Evolutionary conservation across 139 green algal species (phyloP).

Genomic region (Ettlia oleoabundans): DNA sequence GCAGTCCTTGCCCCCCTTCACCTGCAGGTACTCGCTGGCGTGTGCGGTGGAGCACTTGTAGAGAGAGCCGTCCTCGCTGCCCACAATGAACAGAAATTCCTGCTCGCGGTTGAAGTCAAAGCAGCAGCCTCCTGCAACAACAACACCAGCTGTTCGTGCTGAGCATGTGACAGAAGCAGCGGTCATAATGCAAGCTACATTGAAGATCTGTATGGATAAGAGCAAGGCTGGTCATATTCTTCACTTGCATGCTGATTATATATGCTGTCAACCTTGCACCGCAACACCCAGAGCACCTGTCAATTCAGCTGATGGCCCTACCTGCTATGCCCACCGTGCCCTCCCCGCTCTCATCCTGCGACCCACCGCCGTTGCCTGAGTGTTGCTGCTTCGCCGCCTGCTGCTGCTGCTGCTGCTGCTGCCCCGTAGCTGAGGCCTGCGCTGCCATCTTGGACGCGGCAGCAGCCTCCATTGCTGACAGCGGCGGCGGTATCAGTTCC

Average conservation of each 20-base stretch:
- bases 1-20: background rate
- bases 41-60: constrained; percentile 92
- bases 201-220: no score
- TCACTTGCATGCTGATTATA: no score
- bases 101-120: constrained; percentile 87
- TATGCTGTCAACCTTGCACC: no score
- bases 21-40: constrained; percentile 81
- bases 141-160: background rate
- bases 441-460: background rate
- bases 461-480: background rate
- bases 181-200: no score
- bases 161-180: background rate
- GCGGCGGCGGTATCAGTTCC: background rate
- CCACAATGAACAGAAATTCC: constrained; percentile 85
- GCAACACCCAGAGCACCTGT: no score
- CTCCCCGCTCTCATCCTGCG: constrained; percentile 18
- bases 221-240: no score
- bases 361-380: no score
- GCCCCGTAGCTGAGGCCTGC: constrained; percentile 6
- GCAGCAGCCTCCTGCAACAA: constrained; percentile 67
- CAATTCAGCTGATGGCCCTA: no score
- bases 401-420: constrained; percentile 20
- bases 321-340: constrained; percentile 3
- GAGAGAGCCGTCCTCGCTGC: constrained; percentile 86
- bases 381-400: background rate